These are phyloP conservation scores for Cetraspora pellucida DNA, from an alignment of 192 early-diverging fungal species.

Conservation along the genomic window DNA sequence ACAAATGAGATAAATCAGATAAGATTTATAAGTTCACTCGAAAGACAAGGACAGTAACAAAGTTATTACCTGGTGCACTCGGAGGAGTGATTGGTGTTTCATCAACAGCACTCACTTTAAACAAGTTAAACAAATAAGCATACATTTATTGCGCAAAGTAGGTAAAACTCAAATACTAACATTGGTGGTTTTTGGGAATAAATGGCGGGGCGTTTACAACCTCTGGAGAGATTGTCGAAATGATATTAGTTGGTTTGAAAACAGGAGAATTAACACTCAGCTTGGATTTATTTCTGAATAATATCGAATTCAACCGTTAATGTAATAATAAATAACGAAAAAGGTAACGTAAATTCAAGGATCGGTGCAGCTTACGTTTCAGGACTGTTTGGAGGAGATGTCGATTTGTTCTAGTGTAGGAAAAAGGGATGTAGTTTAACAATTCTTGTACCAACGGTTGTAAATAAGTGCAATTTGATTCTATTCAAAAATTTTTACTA, in stretches of 20 bases:
- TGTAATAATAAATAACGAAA: background rate
- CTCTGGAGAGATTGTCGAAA: conserved; percentile 54
- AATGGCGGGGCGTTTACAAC: conserved; percentile 61
- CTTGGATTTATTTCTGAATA: conserved; percentile 50
- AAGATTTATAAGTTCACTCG: background rate
- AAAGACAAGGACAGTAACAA: background rate
- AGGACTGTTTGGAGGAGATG: conserved; percentile 18
- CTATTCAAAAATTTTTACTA: conserved; percentile 18
- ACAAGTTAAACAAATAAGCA: background rate
- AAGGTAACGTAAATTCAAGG: background rate
- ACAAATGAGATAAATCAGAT: background rate
- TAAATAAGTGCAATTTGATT: background rate
- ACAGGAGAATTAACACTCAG: conserved; percentile 72
- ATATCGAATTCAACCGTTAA: background rate
- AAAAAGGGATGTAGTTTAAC: background rate
- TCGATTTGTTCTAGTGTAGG: conserved; percentile 10
- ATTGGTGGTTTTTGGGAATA: conserved; percentile 52
- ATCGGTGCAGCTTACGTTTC: conserved; percentile 20
- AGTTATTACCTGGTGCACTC: background rate
- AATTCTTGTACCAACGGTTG: background rate
- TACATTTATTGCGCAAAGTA: background rate
- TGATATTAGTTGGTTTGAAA: conserved; percentile 56
- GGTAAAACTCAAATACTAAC: background rate
- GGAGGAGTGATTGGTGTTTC: conserved; percentile 10
- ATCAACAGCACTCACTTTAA: conserved; percentile 4